Evolutionary conservation across 345 rosid genomes (phyloP), one percentile per base, ranked within the genome.

Genomic region (Balakata baccata): DNA sequence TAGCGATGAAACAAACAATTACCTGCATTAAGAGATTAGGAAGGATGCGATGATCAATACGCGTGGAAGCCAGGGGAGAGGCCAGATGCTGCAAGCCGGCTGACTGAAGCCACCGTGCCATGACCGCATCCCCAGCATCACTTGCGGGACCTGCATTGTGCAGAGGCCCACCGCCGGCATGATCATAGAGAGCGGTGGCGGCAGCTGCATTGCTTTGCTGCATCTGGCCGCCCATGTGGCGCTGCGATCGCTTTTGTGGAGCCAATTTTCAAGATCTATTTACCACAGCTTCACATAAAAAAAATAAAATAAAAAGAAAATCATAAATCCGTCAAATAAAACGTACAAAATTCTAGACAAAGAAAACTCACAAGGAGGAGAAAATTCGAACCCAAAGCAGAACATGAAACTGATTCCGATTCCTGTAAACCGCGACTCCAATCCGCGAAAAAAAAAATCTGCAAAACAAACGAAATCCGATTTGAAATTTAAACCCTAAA

Each of bases 41-140:
- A 54, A 89, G 97, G 77, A 84, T 87, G 64, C 93, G 96, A 52
- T 95, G 92, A 81, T 93, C 99, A 61, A 82, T 66, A 64, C 90
- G 88, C 0, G 94, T 80, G 34, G 97, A 87, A 75, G 97, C 89
- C 86, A 90, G 68, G 18, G 99, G 99, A 67, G 99, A 93, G 74
- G 96, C 99, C 86, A 95, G 92, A 88, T 95, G 99, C 93, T 95
- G 99, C 88, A 95, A 80, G 69, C 99, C 99, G 60, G 97, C 96
- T 16, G 98, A 95, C 84, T 95, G 98, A 75, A 95, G 91, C 98
- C 97, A 95, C 77, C 99, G 91, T 16, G 98, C 97, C 98, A 93
- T 95, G 68, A 95, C 98, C 0, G 98, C 97, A 77, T 95, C 99
- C 4, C 98, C 91, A 0, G 96, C 89, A 71, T 93, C 98, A 47